These are phyloP conservation scores for Suhomyces vadensis DNA, from an alignment of 805 yeast species.

Conservation along the genomic window DNA sequence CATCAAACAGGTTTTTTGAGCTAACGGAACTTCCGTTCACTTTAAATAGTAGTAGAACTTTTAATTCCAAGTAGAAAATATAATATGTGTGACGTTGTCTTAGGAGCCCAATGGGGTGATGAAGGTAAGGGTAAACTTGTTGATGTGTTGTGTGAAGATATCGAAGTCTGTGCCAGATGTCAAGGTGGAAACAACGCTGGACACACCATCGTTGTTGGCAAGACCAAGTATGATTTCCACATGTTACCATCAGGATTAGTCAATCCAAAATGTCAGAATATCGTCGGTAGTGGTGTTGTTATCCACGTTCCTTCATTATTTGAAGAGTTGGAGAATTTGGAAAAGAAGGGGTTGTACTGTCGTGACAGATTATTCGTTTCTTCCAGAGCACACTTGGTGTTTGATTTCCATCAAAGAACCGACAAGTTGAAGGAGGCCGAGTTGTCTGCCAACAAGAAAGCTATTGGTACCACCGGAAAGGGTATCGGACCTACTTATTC, in stretches of 20 bases:
- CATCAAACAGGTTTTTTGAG: constrained; percentile 16
- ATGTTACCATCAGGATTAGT: constrained; percentile 98
- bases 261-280: constrained; percentile 84
- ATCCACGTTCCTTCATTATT: constrained; percentile 93
- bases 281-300: constrained; percentile 96
- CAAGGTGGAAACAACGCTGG: constrained; percentile 99
- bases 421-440: constrained; percentile 95
- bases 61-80: not conserved
- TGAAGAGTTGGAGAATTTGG: constrained; percentile 78
- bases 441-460: constrained; percentile 72
- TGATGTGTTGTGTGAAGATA: constrained; percentile 89
- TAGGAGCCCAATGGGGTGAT: constrained; percentile 99
- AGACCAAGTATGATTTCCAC: constrained; percentile 92
- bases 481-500: constrained; percentile 99
- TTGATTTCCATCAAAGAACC: constrained; percentile 96
- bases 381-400: constrained; percentile 93
- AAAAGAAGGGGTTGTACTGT: constrained; percentile 77
- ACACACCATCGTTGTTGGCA: constrained; percentile 93
- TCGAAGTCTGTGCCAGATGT: constrained; percentile 97
- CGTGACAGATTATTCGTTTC: constrained; percentile 80
- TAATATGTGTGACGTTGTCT: constrained; percentile 82
- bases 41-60: constrained; percentile 15
- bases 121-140: constrained; percentile 99
- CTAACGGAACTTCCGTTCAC: constrained; percentile 31
- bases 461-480: constrained; percentile 97